Evolutionary conservation across 495 filamentous ascomycete genomes (phyloP).

Genomic region (Eremomyces bilateralis): DNA sequence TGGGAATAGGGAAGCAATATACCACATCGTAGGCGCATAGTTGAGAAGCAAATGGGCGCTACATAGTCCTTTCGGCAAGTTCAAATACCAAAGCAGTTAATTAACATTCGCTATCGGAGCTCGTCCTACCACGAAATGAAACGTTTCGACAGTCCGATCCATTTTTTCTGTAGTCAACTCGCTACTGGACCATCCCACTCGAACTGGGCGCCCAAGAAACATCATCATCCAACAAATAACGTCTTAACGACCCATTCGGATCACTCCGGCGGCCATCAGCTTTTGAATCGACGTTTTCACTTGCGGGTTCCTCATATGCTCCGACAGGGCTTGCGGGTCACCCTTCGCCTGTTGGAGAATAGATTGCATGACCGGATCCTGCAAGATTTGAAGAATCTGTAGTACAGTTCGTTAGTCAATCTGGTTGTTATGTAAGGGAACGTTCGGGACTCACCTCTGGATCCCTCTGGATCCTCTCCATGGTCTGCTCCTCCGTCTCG

Average conservation of each 20-base stretch:
- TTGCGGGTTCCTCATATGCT: conserved; percentile 85
- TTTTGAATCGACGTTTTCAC: conserved; percentile 80
- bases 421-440: background rate
- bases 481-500: conserved; percentile 92
- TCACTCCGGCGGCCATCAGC: conserved; percentile 78
- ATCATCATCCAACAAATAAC: background rate
- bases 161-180: too few species aligned
- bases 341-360: conserved; percentile 92
- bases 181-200: too few species aligned
- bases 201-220: too few species aligned
- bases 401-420: background rate
- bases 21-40: too few species aligned
- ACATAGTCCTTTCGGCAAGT: too few species aligned
- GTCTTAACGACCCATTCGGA: conserved; percentile 43
- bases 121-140: too few species aligned
- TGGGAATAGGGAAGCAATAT: too few species aligned
- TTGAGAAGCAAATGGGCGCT: too few species aligned
- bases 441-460: conserved; percentile 47
- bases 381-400: conserved; percentile 73
- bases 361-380: conserved; percentile 92
- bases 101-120: too few species aligned
- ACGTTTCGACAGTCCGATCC: too few species aligned
- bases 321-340: conserved; percentile 74
- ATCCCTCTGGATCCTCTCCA: conserved; percentile 75
- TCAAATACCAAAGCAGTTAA: too few species aligned